Evolutionary conservation across 108 stramenopile species (phyloP).

Genomic region (Skeletonema potamos): DNA sequence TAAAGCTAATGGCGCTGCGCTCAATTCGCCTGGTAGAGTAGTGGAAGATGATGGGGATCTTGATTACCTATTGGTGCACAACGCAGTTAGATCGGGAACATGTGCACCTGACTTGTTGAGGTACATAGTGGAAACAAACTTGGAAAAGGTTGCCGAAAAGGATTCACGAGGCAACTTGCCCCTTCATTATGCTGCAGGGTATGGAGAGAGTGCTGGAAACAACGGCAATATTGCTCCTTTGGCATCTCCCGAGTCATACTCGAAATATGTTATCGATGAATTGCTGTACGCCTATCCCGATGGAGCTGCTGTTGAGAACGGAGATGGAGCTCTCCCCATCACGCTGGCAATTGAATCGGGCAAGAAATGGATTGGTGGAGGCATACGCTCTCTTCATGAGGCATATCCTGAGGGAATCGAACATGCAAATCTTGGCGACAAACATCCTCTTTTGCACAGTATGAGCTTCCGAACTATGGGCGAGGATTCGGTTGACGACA

Average conservation of each 20-base stretch:
- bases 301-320: constrained; percentile 63
- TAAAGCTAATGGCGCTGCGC: not conserved
- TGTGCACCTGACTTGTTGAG: constrained; percentile 80
- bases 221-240: not conserved
- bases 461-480: constrained; percentile 50
- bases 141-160: constrained; percentile 68
- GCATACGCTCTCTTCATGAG: constrained; percentile 74
- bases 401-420: constrained; percentile 74
- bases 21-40: not conserved
- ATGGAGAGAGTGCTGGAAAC: constrained; percentile 3
- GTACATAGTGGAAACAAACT: constrained; percentile 86
- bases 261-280: constrained; percentile 85
- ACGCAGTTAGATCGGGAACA: constrained; percentile 73
- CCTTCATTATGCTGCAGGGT: constrained; percentile 80
- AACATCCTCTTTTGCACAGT: constrained; percentile 57
- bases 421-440: constrained; percentile 56
- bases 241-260: constrained; percentile 60
- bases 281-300: constrained; percentile 84
- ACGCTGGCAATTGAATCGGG: constrained; percentile 69
- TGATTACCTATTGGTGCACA: constrained; percentile 69
- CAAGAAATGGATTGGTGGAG: constrained; percentile 89
- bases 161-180: constrained; percentile 72
- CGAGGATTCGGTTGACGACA: constrained; percentile 27
- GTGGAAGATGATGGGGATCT: not conserved
- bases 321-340: constrained; percentile 65